Conservation (phyloP, 2,329 filamentous ascomycete genomes). For the Aspergillus ruber region DNA sequence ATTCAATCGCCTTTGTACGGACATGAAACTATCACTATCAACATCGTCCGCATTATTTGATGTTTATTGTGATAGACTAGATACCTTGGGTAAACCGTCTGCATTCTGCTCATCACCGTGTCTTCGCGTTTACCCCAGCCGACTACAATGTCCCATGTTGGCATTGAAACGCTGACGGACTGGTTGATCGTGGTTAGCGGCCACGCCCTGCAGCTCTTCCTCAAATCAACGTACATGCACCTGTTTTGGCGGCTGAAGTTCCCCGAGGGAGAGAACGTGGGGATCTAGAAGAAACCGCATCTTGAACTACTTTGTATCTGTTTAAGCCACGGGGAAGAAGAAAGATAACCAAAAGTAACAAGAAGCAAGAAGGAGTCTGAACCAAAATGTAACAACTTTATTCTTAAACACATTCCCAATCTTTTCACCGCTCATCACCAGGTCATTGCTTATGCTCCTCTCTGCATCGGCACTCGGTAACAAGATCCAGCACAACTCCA, state of each 20-base stretch:
- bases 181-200: neutral
- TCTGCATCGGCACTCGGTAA: no score
- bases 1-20: neutral
- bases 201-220: neutral
- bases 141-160: slow-evolving; percentile 4
- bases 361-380: no score
- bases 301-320: neutral
- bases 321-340: no score
- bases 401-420: no score
- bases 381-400: no score
- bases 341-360: no score
- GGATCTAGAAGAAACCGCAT: neutral
- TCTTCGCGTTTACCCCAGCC: slow-evolving; percentile 1
- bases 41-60: neutral
- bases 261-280: neutral
- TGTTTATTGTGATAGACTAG: neutral
- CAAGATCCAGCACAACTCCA: no score
- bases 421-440: no score
- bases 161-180: slow-evolving; percentile 6
- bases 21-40: slow-evolving; percentile 1
- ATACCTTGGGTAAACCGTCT: slow-evolving; percentile 5
- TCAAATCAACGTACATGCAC: neutral
- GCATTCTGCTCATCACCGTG: slow-evolving; percentile 3
- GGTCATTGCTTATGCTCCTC: no score
- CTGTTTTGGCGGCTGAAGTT: neutral